A percentile compares a stretch with the other conserved stretches of the same genome.
Conservation (phyloP, 2,329 filamentous ascomycete genomes). For the Allantophomopsis lycopodina region DNA sequence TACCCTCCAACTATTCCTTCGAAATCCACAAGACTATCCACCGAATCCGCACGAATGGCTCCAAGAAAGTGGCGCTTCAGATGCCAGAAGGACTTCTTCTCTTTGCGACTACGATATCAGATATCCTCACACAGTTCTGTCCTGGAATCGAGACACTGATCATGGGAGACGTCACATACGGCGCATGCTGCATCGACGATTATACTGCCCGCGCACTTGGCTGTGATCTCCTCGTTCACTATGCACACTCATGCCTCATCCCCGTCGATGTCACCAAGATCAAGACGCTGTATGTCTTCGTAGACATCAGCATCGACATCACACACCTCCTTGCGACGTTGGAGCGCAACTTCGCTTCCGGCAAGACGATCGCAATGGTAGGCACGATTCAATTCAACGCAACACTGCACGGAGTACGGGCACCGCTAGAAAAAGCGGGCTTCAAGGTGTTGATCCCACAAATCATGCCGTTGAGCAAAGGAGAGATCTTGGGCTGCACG, state of each 20-base stretch:
- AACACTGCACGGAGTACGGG: slow-evolving; percentile 76
- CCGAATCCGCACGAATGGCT: slow-evolving; percentile 66
- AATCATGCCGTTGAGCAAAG: slow-evolving; percentile 82
- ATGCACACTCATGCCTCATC: slow-evolving; percentile 92
- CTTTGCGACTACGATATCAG: slow-evolving; percentile 94
- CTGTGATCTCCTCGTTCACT: slow-evolving; percentile 90
- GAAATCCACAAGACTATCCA: slow-evolving; percentile 98
- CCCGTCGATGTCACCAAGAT: slow-evolving; percentile 95
- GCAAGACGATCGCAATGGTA: slow-evolving; percentile 83
- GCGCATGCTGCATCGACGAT: slow-evolving; percentile 96
- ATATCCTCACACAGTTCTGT: slow-evolving; percentile 91
- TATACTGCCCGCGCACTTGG: slow-evolving; percentile 90
- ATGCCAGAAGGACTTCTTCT: slow-evolving; percentile 91
- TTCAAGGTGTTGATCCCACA: slow-evolving; percentile 82
- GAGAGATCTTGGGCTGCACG: slow-evolving; percentile 95
- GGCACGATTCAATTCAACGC: slow-evolving; percentile 99
- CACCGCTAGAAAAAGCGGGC: slow-evolving; percentile 67
- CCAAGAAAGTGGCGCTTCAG: slow-evolving; percentile 82
- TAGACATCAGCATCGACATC: slow-evolving; percentile 93
- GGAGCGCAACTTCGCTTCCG: slow-evolving; percentile 72
- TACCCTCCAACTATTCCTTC: slow-evolving; percentile 95
- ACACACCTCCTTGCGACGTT: slow-evolving; percentile 75
- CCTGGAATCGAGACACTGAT: slow-evolving; percentile 85
- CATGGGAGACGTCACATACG: slow-evolving; percentile 98
- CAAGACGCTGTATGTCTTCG: slow-evolving; percentile 94